Evolutionary conservation across 2,329 filamentous ascomycete species (phyloP).

Genomic region (Ploettnerulaceae sp.): DNA sequence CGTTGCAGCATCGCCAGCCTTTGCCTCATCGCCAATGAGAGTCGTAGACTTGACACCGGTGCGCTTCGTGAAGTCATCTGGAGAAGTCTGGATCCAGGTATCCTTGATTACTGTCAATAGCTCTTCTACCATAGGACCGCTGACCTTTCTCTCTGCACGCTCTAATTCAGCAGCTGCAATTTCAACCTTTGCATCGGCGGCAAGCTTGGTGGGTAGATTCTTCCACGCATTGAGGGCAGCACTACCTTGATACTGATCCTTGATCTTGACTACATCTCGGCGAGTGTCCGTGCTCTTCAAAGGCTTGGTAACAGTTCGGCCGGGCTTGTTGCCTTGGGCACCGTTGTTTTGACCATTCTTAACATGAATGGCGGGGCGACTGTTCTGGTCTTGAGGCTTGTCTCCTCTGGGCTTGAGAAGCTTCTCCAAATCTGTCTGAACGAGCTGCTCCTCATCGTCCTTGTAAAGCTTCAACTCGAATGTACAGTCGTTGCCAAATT

Average conservation of each 20-base stretch:
- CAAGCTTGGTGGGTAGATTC: slow-evolving; percentile 21
- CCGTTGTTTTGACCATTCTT: no score
- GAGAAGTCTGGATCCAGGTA: slow-evolving; percentile 30
- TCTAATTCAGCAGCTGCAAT: slow-evolving; percentile 1
- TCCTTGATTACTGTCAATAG: slow-evolving; percentile 22
- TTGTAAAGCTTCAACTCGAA: slow-evolving; percentile 67
- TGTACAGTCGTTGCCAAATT: slow-evolving; percentile 56
- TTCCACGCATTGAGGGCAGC: slow-evolving; percentile 26
- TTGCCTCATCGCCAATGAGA: slow-evolving; percentile 8
- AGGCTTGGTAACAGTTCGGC: no score
- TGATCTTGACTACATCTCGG: not conserved
- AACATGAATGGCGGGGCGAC: no score
- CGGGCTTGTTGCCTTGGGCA: no score
- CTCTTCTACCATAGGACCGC: slow-evolving; percentile 1
- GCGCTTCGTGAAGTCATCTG: slow-evolving; percentile 30
- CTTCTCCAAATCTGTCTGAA: slow-evolving; percentile 76
- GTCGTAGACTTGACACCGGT: slow-evolving; percentile 22
- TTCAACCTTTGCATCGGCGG: slow-evolving; percentile 26
- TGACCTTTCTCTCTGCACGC: not conserved
- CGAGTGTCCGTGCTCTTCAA: not conserved
- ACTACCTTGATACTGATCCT: slow-evolving; percentile 2
- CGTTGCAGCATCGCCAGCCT: not conserved
- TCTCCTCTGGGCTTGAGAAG: not conserved
- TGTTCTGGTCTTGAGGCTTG: not conserved
- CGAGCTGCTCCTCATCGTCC: slow-evolving; percentile 74